These are phyloP conservation scores for Calocera cornea DNA, from an alignment of 768 basidiomycete genomes.

Conservation along the genomic window DNA sequence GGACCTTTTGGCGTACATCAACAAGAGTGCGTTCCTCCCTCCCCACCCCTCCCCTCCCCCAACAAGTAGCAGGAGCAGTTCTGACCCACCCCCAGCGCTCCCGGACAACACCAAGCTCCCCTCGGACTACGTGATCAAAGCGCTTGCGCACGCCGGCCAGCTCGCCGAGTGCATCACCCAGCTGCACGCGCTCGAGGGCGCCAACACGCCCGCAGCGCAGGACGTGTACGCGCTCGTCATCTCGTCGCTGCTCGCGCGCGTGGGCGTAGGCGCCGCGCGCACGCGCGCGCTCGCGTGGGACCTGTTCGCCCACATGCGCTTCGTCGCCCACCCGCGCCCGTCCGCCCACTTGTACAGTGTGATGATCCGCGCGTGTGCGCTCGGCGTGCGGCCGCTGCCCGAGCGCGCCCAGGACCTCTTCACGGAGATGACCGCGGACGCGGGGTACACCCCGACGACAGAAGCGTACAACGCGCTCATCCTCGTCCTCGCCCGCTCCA, in stretches of 20 bases:
- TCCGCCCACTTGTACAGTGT: constrained; percentile 55
- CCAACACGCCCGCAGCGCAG: constrained; percentile 51
- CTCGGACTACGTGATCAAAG: constrained; percentile 24
- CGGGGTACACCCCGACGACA: constrained; percentile 44
- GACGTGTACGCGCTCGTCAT: constrained; percentile 62
- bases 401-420: constrained; percentile 88
- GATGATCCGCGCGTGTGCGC: constrained; percentile 81
- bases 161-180: constrained; percentile 50
- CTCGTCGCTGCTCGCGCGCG: constrained; percentile 17
- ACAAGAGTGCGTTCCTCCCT: not conserved
- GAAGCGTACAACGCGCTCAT: constrained; percentile 73
- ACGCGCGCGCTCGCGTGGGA: constrained; percentile 81
- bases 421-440: constrained; percentile 78
- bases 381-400: constrained; percentile 49
- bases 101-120: not conserved
- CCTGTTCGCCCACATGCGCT: constrained; percentile 89
- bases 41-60: too few species aligned
- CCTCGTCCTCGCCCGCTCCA: constrained; percentile 57
- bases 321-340: constrained; percentile 77
- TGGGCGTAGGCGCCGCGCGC: constrained; percentile 20
- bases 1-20: not conserved
- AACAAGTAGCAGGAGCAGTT: not conserved
- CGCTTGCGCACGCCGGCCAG: constrained; percentile 34
- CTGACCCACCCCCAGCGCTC: not conserved
- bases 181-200: constrained; percentile 59